Base-by-base conservation (phyloP, 495 filamentous ascomycete species). In the Talaromyces borbonicus region DNA sequence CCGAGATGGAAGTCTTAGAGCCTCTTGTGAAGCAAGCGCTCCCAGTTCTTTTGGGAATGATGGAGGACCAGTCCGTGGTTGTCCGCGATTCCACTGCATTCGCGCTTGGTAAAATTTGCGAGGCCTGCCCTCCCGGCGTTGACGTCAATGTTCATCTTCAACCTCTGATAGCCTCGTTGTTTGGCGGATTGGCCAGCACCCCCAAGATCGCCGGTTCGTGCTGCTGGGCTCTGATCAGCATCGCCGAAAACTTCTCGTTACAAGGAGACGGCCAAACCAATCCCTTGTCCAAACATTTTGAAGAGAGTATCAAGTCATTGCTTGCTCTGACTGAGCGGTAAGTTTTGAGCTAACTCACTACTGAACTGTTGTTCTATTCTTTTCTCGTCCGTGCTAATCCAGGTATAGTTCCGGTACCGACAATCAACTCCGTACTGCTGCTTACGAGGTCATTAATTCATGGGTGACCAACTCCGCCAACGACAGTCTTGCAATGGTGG, bases 221-320 rank as follows among this genome's bases (percentile, higher is more conserved):
- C 77, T 98, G 92, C 68, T 97, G 93, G 90, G 88, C 92, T 27
- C 67, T 98, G 50, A 98, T 98, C 90, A 98, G 96, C 59, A 79
- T 98, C 49, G 90, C 90, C 19, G 92, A 97, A 55, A 81, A 89
- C 24, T 98, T 97, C 60, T 83, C 85, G 12, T 86, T 86, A 16
- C 88, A 95, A 24, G 68, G 73, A 32, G 86, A 85, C 20, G 79
- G 78, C 22, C 68, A 82, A 48, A 77, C 81, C 46, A 97, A 95
- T 63, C 79, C 88, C 43, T 71, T 98, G 33, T 90, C 89, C 1
- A 82, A 80, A 57, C 85, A 96, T 65, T 98, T 97, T 68, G 81
- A 95, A 63, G 79, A 88, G 52, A 95, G 90, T 66, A 81, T 97
- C 43, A 80, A 79, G 55, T 85, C 81, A 49, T 75, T 98, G 45